Evolutionary conservation across 345 rosid genomes (phyloP).

Genomic region (Acer yangbiense): DNA sequence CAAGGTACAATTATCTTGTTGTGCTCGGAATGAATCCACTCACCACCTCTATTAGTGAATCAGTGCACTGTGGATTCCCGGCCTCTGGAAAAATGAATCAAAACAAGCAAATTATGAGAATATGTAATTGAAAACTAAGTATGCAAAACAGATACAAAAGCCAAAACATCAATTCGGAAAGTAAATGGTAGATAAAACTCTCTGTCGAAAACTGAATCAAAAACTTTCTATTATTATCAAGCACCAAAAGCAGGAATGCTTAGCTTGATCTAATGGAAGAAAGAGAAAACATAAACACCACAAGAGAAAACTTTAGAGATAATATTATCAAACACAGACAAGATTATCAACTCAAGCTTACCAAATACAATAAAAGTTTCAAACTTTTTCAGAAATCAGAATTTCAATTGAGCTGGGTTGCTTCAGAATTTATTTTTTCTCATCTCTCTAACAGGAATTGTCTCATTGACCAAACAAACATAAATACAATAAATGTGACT

Average conservation of each 20-base stretch:
- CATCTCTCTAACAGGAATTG: not conserved
- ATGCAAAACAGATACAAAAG: not conserved
- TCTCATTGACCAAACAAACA: not conserved
- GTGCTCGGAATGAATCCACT: constrained; percentile 15
- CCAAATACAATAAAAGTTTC: not conserved
- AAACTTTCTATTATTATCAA: not conserved
- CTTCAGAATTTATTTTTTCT: not conserved
- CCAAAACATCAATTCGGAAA: not conserved
- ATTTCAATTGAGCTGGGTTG: not conserved
- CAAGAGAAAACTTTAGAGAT: not conserved
- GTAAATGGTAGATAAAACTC: not conserved
- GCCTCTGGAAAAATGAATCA: constrained; percentile 17
- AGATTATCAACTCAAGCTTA: constrained; percentile 5
- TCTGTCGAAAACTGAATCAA: not conserved
- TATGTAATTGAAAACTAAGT: not conserved
- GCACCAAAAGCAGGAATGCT: not conserved
- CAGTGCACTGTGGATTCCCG: constrained; percentile 1
- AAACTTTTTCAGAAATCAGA: not conserved
- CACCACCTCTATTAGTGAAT: constrained; percentile 9
- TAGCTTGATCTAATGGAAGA: not conserved
- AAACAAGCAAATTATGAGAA: constrained; percentile 1
- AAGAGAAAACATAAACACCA: not conserved
- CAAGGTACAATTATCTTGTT: constrained; percentile 8
- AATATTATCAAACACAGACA: not conserved
- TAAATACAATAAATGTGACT: constrained; percentile 1